Evolutionary conservation across 805 yeast genomes (phyloP).

Genomic region (Zygosaccharomyces rouxii): DNA sequence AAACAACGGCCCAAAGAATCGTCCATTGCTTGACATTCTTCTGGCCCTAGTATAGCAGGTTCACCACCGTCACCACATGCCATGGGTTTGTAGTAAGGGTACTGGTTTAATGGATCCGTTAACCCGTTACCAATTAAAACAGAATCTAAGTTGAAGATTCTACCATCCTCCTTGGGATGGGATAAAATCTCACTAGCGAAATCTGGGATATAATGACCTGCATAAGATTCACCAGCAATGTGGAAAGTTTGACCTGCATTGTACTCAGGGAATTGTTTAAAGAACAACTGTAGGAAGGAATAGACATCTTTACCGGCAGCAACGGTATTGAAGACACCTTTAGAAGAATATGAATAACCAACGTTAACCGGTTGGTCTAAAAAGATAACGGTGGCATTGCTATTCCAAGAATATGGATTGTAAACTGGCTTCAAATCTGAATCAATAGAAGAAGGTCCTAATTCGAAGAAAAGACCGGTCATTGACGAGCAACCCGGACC

Average conservation of each 20-base stretch:
- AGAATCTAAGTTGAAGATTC: constrained; percentile 62
- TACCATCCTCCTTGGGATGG: constrained; percentile 48
- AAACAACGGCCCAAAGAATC: constrained; percentile 72
- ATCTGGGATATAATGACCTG: constrained; percentile 90
- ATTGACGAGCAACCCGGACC: constrained; percentile 93
- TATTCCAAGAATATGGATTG: constrained; percentile 82
- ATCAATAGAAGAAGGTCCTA: constrained; percentile 73
- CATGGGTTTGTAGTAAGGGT: constrained; percentile 81
- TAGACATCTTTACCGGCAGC: constrained; percentile 82
- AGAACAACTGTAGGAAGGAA: constrained; percentile 74
- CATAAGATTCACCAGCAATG: constrained; percentile 91
- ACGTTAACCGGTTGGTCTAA: constrained; percentile 87
- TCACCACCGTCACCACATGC: constrained; percentile 92
- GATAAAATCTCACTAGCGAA: constrained; percentile 76
- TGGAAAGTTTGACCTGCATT: constrained; percentile 55
- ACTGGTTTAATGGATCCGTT: constrained; percentile 79
- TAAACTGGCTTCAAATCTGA: constrained; percentile 55
- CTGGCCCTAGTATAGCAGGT: constrained; percentile 70
- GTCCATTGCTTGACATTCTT: constrained; percentile 70
- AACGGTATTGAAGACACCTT: constrained; percentile 62
- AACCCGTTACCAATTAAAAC: constrained; percentile 88
- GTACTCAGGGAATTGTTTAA: constrained; percentile 64
- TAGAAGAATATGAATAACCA: constrained; percentile 67
- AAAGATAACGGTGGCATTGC: constrained; percentile 78
- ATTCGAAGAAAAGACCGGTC: constrained; percentile 81